A percentile compares a stretch with the other conserved stretches of the same genome.
Evolutionary conservation across 352 stramenopile species (phyloP).

Genomic region (Phytophthora citrophthora): DNA sequence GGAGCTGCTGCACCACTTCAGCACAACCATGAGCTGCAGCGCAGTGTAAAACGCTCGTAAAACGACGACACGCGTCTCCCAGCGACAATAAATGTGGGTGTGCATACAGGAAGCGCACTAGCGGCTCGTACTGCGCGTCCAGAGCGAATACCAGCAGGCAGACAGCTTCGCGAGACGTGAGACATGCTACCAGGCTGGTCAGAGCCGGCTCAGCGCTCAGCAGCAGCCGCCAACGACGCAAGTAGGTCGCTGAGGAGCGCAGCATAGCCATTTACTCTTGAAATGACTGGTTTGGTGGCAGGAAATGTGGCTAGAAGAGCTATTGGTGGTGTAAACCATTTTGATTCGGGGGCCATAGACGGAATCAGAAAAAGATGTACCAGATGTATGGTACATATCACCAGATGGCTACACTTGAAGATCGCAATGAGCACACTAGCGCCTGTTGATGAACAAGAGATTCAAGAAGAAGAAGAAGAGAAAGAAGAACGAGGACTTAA

Average conservation of each 20-base stretch:
- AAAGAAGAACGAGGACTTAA: conserved; percentile 12
- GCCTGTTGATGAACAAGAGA: conserved; percentile 9
- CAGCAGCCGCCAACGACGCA: conserved; percentile 31
- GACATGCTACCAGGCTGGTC: conserved; percentile 24
- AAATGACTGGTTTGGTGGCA: neutral
- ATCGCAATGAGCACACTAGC: conserved; percentile 10
- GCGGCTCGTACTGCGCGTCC: conserved; percentile 31
- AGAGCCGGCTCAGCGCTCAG: conserved; percentile 28
- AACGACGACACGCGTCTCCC: conserved; percentile 29
- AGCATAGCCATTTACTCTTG: neutral
- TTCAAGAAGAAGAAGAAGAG: conserved; percentile 1
- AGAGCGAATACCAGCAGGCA: conserved; percentile 42
- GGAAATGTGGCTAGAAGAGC: conserved; percentile 5
- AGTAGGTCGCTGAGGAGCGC: conserved; percentile 3
- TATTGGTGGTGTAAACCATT: conserved; percentile 1
- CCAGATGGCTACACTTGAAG: conserved; percentile 20
- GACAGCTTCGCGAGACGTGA: conserved; percentile 34
- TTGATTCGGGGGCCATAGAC: neutral
- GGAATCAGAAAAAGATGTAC: neutral
- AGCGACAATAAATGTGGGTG: conserved; percentile 36
- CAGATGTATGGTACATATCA: neutral
- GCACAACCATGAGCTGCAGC: conserved; percentile 36
- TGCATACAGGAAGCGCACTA: conserved; percentile 36
- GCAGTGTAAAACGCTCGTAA: conserved; percentile 45
- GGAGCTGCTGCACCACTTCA: conserved; percentile 38